phyloP scores from a whole-genome alignment of 768 basidiomycete genomes.

The Xerocomellus amylosporus region DNA sequence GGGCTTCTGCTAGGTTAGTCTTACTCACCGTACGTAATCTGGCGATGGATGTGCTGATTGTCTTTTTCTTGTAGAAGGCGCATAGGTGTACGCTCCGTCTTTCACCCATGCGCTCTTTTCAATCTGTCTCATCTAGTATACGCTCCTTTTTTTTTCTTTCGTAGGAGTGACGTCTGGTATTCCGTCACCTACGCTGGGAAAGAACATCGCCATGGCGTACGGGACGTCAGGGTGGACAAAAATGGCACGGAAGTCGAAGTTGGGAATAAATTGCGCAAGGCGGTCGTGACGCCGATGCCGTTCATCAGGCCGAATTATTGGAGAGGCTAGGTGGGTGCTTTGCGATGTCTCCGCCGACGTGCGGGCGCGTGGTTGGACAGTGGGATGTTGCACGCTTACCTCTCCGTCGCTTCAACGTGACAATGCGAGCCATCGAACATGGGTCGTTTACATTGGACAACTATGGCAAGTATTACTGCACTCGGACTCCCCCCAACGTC shows the following conservation, averaged over 20 bases:
- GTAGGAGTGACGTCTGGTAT: slow-evolving; percentile 69
- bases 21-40: background rate
- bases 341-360: too few relatives aligned
- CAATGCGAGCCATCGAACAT: too few relatives aligned
- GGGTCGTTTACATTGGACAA: background rate
- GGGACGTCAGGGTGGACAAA: slow-evolving; percentile 77
- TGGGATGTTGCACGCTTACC: background rate
- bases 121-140: too few relatives aligned
- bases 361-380: background rate
- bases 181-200: slow-evolving; percentile 83
- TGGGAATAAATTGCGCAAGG: slow-evolving; percentile 73
- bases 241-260: slow-evolving; percentile 84
- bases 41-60: background rate
- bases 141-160: background rate
- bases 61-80: slow-evolving; percentile 57
- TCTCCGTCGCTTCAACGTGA: background rate
- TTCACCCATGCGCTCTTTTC: background rate
- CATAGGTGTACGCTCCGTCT: slow-evolving; percentile 61
- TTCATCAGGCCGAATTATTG: slow-evolving; percentile 84
- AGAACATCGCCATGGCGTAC: slow-evolving; percentile 98
- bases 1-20: slow-evolving; percentile 79
- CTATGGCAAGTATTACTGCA: background rate
- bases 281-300: slow-evolving; percentile 79
- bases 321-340: slow-evolving; percentile 45
- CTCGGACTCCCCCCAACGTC: background rate